These are phyloP conservation scores for Drechslerella coelobrocha DNA, from an alignment of 2,329 filamentous ascomycete genomes.

Conservation along the genomic window DNA sequence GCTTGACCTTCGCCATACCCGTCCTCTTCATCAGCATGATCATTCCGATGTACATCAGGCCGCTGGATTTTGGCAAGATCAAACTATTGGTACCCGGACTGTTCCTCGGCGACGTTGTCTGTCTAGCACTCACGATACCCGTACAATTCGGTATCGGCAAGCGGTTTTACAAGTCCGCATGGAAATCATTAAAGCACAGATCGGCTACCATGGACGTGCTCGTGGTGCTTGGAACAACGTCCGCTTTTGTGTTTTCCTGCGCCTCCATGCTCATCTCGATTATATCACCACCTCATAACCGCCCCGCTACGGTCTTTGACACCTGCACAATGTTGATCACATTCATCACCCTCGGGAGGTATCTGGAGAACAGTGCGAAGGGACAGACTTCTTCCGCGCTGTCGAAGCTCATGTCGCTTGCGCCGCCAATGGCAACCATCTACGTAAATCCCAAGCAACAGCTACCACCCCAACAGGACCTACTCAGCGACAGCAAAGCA, in stretches of 20 bases:
- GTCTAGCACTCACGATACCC: constrained; percentile 82
- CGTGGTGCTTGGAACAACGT: constrained; percentile 89
- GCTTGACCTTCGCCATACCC: constrained; percentile 80
- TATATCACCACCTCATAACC: constrained; percentile 73
- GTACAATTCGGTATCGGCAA: constrained; percentile 96
- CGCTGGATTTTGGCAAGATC: constrained; percentile 77
- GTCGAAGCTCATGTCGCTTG: constrained; percentile 91
- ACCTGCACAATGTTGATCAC: constrained; percentile 98
- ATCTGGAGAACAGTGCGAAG: constrained; percentile 91
- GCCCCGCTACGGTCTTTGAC: constrained; percentile 90
- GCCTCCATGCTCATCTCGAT: constrained; percentile 85
- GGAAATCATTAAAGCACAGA: constrained; percentile 85
- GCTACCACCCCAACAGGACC: constrained; percentile 56
- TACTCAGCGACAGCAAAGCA: constrained; percentile 58
- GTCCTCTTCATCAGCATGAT: constrained; percentile 94
- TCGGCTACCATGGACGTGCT: constrained; percentile 98
- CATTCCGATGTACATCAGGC: constrained; percentile 80
- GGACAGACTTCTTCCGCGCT: constrained; percentile 94
- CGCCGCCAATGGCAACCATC: constrained; percentile 95
- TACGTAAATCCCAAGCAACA: constrained; percentile 92
- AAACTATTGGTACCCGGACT: constrained; percentile 73
- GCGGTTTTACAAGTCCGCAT: constrained; percentile 93
- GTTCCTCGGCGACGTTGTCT: constrained; percentile 86
- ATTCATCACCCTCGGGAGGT: constrained; percentile 89
- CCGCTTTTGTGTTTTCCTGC: constrained; percentile 94